Evolutionary conservation across 768 basidiomycete genomes (phyloP), one percentile per base, ranked within the genome.

Genomic region (Pisolithus sp.): DNA sequence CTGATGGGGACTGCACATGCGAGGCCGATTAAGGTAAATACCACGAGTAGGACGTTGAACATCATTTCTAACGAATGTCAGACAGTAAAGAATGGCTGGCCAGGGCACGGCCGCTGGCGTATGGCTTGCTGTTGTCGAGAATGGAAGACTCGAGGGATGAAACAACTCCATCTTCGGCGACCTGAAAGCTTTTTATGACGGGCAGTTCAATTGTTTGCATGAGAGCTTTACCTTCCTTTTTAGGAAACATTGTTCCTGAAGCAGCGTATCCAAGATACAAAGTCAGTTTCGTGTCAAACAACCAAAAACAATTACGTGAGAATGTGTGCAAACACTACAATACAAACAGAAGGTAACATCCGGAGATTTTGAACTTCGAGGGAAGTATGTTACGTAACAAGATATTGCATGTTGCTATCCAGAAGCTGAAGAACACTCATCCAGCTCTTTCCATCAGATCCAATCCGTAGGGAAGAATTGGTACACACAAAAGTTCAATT

Each of bases 1-100:
- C n/a, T 18, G 40, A 65, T 46, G 44, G 64, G 64, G 40, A 53
- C 49, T 49, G 57, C 54, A 5, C 40, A 12, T 5, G 47, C 28
- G 41, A 59, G 21, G 17, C 48, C 43, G 2, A 49, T 45, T 5
- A 58, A 17, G 21, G 41, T 23, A 18, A 59, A 49, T 26, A 58
- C 24, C 30, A 58, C 34, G 15, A 49, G 44, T 15, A 65, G 15
- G 10, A 60, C 26, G 23, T 54, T 44, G 53, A 58, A 42, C 41
- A 48, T 9, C 46, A 44, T 65, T 65, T 1, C 31, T 30, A 49
- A 66, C 28, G 50, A 51, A 46, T 20, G 36, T 47, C 23, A 43
- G 31, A 12, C 31, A 26, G 18, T 28, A 48, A 45, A 20, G 5
- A 38, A 34, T 46, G 46, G 23, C 30, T 47, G 18, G 7, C n/a